Conservation (phyloP, 768 basidiomycete genomes). For the Tulasnella sp. region DNA sequence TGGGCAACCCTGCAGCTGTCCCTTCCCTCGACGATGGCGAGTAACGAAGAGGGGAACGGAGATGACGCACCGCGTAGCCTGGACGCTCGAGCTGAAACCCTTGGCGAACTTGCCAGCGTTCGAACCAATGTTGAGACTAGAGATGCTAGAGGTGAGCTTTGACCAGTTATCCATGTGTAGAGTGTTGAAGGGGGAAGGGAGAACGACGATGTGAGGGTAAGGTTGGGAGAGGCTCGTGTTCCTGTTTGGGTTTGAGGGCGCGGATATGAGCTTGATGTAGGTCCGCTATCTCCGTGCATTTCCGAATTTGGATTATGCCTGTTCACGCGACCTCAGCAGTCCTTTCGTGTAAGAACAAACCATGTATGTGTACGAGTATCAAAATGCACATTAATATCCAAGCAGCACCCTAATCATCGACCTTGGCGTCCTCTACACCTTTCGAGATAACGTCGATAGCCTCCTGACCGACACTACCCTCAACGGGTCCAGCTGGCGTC, state of each 20-base stretch:
- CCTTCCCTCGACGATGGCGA: background rate
- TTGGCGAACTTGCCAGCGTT: slow-evolving; percentile 70
- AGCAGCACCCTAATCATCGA: background rate
- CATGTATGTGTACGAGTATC: background rate
- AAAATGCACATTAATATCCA: background rate
- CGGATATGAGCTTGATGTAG: background rate
- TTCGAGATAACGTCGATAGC: background rate
- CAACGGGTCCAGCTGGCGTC: background rate
- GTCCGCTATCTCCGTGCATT: background rate
- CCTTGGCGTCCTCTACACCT: background rate
- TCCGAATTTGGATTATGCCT: background rate
- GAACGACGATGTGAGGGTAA: background rate
- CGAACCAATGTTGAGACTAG: slow-evolving; percentile 59
- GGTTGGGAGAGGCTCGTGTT: background rate
- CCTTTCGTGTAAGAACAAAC: no score
- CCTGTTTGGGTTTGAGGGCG: background rate
- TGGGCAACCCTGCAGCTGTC: background rate
- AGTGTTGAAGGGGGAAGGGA: background rate
- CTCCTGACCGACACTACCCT: background rate
- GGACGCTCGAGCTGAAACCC: slow-evolving; percentile 72
- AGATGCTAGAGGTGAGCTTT: slow-evolving; percentile 51
- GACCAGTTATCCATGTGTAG: slow-evolving; percentile 47
- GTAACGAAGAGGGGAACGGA: background rate
- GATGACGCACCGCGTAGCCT: slow-evolving; percentile 51
- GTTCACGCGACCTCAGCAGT: background rate